Evolutionary conservation across 2,329 filamentous ascomycete species (phyloP).

Genomic region (Zarea fungicola): DNA sequence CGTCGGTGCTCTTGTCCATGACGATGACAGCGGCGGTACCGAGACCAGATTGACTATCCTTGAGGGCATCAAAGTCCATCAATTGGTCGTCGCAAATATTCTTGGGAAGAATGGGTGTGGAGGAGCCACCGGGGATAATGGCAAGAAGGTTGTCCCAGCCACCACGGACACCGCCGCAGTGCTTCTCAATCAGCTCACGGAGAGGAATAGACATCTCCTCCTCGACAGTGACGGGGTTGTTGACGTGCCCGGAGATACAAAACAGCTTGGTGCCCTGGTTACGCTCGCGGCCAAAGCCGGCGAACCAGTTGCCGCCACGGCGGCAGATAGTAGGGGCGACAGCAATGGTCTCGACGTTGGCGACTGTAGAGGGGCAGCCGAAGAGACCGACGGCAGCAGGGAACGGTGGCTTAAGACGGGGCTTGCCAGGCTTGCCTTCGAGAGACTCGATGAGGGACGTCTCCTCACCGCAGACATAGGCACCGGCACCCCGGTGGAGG

Average conservation of each 20-base stretch:
- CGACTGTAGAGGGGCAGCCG: slow-evolving; percentile 94
- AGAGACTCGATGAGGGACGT: slow-evolving; percentile 97
- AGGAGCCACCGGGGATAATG: slow-evolving; percentile 92
- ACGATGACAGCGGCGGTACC: slow-evolving; percentile 97
- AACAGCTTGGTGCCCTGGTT: slow-evolving; percentile 97
- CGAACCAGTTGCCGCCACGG: slow-evolving; percentile 89
- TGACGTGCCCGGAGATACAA: slow-evolving; percentile 97
- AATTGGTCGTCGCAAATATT: slow-evolving; percentile 85
- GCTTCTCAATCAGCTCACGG: slow-evolving; percentile 92
- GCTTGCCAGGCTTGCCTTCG: slow-evolving; percentile 98
- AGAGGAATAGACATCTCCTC: slow-evolving; percentile 99
- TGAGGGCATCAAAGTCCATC: slow-evolving; percentile 98
- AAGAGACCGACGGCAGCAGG: slow-evolving; percentile 96
- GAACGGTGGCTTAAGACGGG: slow-evolving; percentile 96
- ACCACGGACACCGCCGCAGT: slow-evolving; percentile 93
- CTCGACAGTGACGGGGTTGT: slow-evolving; percentile 96
- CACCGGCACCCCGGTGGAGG: slow-evolving; percentile 92
- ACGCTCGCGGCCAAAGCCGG: slow-evolving; percentile 86
- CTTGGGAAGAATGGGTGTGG: slow-evolving; percentile 92
- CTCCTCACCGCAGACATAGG: slow-evolving; percentile 97
- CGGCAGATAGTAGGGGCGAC: slow-evolving; percentile 95
- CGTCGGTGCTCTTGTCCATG: slow-evolving; percentile 97
- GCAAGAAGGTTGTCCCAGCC: slow-evolving; percentile 98
- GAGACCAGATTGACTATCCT: slow-evolving; percentile 95
- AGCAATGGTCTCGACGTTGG: slow-evolving; percentile 95